These are phyloP conservation scores for Calonectria pteridis DNA, from an alignment of 2,329 filamentous ascomycete genomes.

Conservation along the genomic window DNA sequence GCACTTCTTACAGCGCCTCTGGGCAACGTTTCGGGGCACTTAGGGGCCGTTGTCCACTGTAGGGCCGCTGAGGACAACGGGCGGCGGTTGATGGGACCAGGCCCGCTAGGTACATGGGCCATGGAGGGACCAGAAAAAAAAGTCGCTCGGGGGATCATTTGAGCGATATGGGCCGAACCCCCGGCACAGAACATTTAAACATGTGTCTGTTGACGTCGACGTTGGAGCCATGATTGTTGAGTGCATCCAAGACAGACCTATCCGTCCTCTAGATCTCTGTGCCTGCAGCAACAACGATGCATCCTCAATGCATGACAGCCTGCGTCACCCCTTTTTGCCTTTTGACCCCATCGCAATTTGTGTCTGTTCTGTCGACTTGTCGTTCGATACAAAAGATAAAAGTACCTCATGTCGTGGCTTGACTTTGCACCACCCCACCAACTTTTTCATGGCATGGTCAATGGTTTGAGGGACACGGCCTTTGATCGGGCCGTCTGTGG, in stretches of 20 bases:
- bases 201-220: slow-evolving; percentile 24
- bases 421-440: slow-evolving; percentile 28
- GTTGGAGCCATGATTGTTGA: background rate
- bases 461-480: slow-evolving; percentile 1
- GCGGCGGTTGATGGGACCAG: slow-evolving; percentile 1
- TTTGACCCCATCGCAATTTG: background rate
- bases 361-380: background rate
- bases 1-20: slow-evolving; percentile 23
- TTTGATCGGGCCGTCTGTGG: slow-evolving; percentile 27
- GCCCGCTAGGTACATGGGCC: slow-evolving; percentile 19
- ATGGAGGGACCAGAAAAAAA: slow-evolving; percentile 18
- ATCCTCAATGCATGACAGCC: background rate
- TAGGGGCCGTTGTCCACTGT: slow-evolving; percentile 13
- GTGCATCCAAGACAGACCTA: background rate
- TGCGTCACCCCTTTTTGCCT: background rate
- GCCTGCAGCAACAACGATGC: background rate
- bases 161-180: slow-evolving; percentile 28
- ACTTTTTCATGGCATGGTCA: slow-evolving; percentile 16
- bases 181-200: slow-evolving; percentile 25
- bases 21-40: background rate
- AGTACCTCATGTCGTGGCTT: slow-evolving; percentile 29
- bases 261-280: background rate
- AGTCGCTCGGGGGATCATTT: slow-evolving; percentile 32
- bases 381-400: slow-evolving; percentile 18
- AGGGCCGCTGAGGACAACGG: slow-evolving; percentile 11